Evolutionary conservation across 768 basidiomycete species (phyloP), one percentile per base, ranked within the genome.

Genomic region (Atractiella rhizophila): DNA sequence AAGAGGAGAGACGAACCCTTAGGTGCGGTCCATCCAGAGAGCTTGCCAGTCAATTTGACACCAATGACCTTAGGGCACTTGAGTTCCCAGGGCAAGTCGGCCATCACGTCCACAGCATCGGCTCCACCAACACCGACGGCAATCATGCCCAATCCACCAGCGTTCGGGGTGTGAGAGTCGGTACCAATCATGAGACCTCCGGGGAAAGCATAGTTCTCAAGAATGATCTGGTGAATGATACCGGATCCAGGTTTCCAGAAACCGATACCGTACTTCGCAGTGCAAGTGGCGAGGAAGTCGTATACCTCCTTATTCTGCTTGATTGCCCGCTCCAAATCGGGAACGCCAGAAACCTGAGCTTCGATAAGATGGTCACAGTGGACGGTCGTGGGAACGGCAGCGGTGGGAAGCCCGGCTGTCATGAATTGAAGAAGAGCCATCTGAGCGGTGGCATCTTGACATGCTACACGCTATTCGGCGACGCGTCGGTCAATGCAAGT

Each of bases 401-500:
- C 82, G 34, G 83, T 88, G 58, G 81, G 81, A 70, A 98, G 85
- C 48, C 88, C 88, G 15, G 91, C 85, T 38, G 91, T 94, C 91
- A 98, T 98, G 71, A 98, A 98, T 68, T 98, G 91, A 50, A 98
- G 69, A 42, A 98, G 71, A 16, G 91, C 91, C 91, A 98, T 98
- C 81, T 96, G 59, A 55, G 61, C 63, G 51, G 63, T 65, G 29
- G 62, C 62, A 56, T 64, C 64, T 51, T 64, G 64, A 55, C 63
- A 64, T 5, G 62, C 62, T 43, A 65, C 63, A 48, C 63, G 62
- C 61, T 62, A 62, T 59, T 53, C 39, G 9, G 28, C 80, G 77
- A 29, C 78, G 76, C 15, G 79, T 81, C 81, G 78, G 64, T 77
- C 81, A 43, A 77, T 78, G 39, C 80, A 78, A 50, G 80, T 75